These are phyloP conservation scores for Neonectria hederae DNA, from an alignment of 2,329 filamentous ascomycete genomes.

Conservation along the genomic window DNA sequence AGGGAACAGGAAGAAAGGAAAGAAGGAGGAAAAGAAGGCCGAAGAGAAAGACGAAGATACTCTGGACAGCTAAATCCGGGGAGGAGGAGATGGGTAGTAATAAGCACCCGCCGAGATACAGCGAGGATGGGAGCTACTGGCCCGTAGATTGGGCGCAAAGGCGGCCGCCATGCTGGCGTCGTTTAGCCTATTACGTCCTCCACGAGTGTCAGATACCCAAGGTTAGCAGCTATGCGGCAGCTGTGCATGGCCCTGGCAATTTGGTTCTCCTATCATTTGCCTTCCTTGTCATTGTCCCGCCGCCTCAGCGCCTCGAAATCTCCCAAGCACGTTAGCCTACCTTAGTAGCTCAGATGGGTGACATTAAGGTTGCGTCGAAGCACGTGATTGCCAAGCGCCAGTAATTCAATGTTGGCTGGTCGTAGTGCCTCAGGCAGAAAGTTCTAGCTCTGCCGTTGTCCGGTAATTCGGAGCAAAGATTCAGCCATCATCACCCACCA, in stretches of 20 bases:
- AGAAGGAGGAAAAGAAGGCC: background rate
- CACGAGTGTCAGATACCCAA: background rate
- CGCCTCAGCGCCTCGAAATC: constrained; percentile 6
- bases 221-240: background rate
- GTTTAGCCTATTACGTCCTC: constrained; percentile 6
- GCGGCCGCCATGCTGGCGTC: constrained; percentile 22
- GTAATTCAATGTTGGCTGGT: background rate
- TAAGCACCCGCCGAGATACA: constrained; percentile 28
- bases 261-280: constrained; percentile 36
- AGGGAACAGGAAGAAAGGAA: background rate
- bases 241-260: constrained; percentile 28
- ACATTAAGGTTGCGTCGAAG: background rate
- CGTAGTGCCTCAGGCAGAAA: constrained; percentile 45
- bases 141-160: constrained; percentile 26
- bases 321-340: constrained; percentile 1
- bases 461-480: constrained; percentile 49
- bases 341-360: background rate
- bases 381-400: constrained; percentile 25
- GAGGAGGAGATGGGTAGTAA: constrained; percentile 21
- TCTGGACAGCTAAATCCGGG: constrained; percentile 5
- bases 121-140: constrained; percentile 17
- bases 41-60: background rate
- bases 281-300: constrained; percentile 36
- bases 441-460: constrained; percentile 37
- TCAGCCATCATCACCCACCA: constrained; percentile 49